Evolutionary conservation across 139 green algal genomes (phyloP).

Genomic region (Edaphochlamys debaryana): DNA sequence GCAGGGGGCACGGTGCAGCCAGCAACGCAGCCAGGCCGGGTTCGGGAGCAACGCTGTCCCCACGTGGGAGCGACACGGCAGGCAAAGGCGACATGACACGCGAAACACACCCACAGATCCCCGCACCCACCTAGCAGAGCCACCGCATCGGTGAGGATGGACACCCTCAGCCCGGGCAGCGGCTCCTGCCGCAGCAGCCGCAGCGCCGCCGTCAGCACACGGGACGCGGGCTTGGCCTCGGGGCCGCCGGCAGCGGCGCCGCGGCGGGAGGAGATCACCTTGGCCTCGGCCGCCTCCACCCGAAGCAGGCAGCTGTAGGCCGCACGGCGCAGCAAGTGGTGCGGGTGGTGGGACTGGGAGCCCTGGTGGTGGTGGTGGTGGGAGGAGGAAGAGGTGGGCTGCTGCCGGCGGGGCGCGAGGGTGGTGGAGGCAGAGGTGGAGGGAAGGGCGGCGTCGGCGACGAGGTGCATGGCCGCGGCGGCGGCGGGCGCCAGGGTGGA

Average conservation of each 20-base stretch:
- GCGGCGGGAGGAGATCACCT: background rate
- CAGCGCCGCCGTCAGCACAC: constrained; percentile 19
- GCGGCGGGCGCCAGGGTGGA: background rate
- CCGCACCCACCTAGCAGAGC: constrained; percentile 25
- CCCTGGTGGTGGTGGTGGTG: background rate
- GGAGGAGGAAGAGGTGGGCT: no score
- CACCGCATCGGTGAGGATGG: constrained; percentile 12
- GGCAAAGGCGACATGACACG: background rate
- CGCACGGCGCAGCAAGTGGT: constrained; percentile 31
- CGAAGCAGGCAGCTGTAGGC: constrained; percentile 29
- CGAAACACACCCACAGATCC: background rate
- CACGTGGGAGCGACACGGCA: no score
- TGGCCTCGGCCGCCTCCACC: constrained; percentile 33
- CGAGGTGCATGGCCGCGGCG: background rate
- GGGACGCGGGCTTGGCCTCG: constrained; percentile 12
- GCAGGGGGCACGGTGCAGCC: no score
- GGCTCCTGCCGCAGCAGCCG: constrained; percentile 27
- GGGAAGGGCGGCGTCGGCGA: background rate
- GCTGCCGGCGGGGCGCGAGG: no score
- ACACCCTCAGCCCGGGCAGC: background rate
- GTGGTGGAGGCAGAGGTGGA: no score
- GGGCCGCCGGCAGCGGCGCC: background rate
- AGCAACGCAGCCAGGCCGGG: no score
- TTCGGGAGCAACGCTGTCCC: no score
- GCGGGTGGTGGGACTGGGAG: background rate